Base-by-base conservation (phyloP, 768 basidiomycete species). In the Suillus discolor region DNA sequence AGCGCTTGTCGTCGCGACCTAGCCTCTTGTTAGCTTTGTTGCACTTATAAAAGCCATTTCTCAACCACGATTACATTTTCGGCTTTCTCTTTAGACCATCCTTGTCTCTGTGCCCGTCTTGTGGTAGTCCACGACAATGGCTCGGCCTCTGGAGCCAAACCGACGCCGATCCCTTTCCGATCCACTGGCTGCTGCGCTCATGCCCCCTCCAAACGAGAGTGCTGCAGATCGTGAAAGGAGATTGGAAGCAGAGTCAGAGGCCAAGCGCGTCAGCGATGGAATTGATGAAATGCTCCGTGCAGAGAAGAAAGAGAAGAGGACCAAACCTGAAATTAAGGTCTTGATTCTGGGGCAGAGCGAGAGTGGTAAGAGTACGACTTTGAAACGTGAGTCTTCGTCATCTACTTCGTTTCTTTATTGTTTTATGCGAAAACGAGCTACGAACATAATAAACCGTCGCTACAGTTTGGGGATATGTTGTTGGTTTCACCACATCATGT, bases 291-390 rank as follows among this genome's bases (percentile, higher is more conserved):
- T 89, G 85, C 81, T 95, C 73, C 84, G 85, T 65, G 79, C 81
- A 69, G 92, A 94, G 71, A 78, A 83, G 65, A 83, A 81, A 63
- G 87, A 90, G 68, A 88, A 84, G 78, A 88, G 84, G 75, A 74
- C 77, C 45, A 87, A 83, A 68, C 82, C 86, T 68, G 87, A 88
- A 72, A 86, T 94, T 76, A 89, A 89, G 73, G 86, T 94, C 62
- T 81, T 94, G 63, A 82, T 94, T 67, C 86, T 94, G 49, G 93
- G 93, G 61, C 93, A 94, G 83, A 93, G 92, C 67, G 92, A 94
- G 83, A 93, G 91, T 71, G 93, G 92, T 47, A 94, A 94, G 82
- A 92, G 90, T 73, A 94, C 93, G 11, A 92, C 92, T 9, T 82
- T 94, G 71, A 93, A 93, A 81, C 92, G 92, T 93, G 82, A 86